A percentile compares a stretch with the other conserved stretches of the same genome.
Conservation (phyloP, 1,139 yeast species). For the Nadsonia commutata region DNA sequence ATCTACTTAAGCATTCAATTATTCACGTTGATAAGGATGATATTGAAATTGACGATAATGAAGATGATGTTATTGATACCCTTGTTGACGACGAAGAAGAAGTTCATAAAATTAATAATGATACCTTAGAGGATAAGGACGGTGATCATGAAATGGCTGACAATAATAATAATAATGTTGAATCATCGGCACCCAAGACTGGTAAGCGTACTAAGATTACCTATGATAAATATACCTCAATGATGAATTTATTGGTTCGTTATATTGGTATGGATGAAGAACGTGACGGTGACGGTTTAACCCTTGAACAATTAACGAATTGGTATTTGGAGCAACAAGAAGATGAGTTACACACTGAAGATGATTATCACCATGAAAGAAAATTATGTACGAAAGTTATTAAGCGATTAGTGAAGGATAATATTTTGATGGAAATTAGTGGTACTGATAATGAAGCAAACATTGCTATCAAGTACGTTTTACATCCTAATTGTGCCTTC, state of each 20-base stretch:
- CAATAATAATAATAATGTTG: neutral
- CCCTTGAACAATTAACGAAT: conserved; percentile 55
- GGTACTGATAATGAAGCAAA: conserved; percentile 28
- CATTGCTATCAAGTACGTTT: conserved; percentile 40
- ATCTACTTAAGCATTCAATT: conserved; percentile 75
- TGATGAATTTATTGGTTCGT: conserved; percentile 62
- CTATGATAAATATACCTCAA: conserved; percentile 73
- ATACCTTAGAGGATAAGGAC: conserved; percentile 7
- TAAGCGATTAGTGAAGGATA: conserved; percentile 71
- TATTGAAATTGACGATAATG: conserved; percentile 26
- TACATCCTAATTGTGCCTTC: conserved; percentile 71
- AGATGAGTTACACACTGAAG: conserved; percentile 53
- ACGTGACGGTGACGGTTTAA: conserved; percentile 44
- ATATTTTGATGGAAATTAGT: conserved; percentile 67
- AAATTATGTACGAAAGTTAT: conserved; percentile 66
- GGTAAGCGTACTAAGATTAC: conserved; percentile 40
- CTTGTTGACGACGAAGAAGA: conserved; percentile 8
- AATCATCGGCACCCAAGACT: conserved; percentile 10
- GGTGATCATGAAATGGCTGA: conserved; percentile 3
- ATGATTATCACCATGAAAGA: conserved; percentile 57
- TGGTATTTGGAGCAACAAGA: conserved; percentile 74
- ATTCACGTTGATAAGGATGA: conserved; percentile 93
- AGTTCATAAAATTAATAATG: conserved; percentile 8
- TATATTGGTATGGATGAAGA: conserved; percentile 18
- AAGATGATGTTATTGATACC: conserved; percentile 2